Evolutionary conservation across 1,284 basidiomycete species (phyloP), one percentile per base, ranked within the genome.

Genomic region (Sanghuangporus weigelae): DNA sequence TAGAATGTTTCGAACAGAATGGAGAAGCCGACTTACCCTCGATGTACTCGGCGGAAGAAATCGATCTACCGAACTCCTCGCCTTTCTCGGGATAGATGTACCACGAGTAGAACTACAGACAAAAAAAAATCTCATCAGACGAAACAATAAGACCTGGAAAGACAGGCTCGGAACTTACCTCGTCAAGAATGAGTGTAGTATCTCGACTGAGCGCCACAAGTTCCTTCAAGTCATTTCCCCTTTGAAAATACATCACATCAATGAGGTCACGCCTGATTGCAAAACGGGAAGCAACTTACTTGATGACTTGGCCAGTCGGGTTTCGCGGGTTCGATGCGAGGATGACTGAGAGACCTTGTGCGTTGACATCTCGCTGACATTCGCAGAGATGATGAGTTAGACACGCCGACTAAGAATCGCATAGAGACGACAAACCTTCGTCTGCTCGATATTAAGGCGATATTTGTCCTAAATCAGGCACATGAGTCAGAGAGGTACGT

Each of bases 281-380:
- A 23, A 49, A 10, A 38, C 19, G n/a, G 26, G 12, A 49, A n/a
- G 36, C 6, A 48, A 31, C 74, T 35, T 67, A 80, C 75, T 76
- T 75, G 58, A 87, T 84, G 54, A 83, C 78, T 69, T 95, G 93
- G 10, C 95, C 95, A 0, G 95, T 97, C 1, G 95, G 93, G 71
- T 96, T 96, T 63, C 94, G 85, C 12, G 93, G 93, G 75, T 97
- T 98, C 19, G 91, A 94, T 1, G 93, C 89, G 60, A 98, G 82
- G 64, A 97, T 84, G 49, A 96, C 93, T 14, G 90, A 86, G 23
- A 97, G 78, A 39, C 92, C 95, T 75, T 93, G 90, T 3, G 81
- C 87, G 53, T 78, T 79, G 63, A 94, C 91, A 68, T 94, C 92
- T 77, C 79, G 87, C 84, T 90, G 44, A 69, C 39, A 62, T 21